Conservation (phyloP, 805 yeast species). For the Metschnikowia amazonensis region DNA sequence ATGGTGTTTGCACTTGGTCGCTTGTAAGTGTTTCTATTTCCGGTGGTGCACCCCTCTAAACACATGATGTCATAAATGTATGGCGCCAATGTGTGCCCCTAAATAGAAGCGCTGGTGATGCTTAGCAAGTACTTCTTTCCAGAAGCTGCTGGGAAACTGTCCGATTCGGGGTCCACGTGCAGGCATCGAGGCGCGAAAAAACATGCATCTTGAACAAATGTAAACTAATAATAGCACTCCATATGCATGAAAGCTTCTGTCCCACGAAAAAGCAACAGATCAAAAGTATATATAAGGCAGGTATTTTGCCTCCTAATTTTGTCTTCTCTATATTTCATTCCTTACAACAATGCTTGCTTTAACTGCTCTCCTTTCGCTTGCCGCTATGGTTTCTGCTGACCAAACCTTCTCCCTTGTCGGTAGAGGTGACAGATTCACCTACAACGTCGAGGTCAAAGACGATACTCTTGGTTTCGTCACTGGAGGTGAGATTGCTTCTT, state of each 20-base stretch:
- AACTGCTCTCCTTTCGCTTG: conserved; percentile 22
- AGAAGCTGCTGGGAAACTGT: neutral
- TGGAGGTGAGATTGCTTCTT: conserved; percentile 18
- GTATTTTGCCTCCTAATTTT: too few relatives aligned
- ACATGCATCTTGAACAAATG: too few relatives aligned
- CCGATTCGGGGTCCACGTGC: neutral
- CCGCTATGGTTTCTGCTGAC: conserved; percentile 29
- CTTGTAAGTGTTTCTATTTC: too few relatives aligned
- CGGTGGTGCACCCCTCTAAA: too few relatives aligned
- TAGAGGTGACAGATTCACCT: conserved; percentile 22
- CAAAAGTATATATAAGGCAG: neutral
- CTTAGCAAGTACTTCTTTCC: neutral
- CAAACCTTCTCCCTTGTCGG: conserved; percentile 28
- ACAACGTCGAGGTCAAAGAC: conserved; percentile 16
- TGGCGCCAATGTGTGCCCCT: too few relatives aligned
- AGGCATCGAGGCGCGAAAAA: too few relatives aligned
- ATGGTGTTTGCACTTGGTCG: too few relatives aligned
- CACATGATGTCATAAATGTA: too few relatives aligned
- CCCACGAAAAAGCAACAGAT: too few relatives aligned
- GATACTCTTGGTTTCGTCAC: conserved; percentile 4
- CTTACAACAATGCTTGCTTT: conserved; percentile 10
- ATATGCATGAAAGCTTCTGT: too few relatives aligned
- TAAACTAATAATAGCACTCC: neutral
- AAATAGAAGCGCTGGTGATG: too few relatives aligned
- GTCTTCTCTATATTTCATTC: neutral